Evolutionary conservation across 1,284 basidiomycete genomes (phyloP).

Genomic region (Marasmius fiardii): DNA sequence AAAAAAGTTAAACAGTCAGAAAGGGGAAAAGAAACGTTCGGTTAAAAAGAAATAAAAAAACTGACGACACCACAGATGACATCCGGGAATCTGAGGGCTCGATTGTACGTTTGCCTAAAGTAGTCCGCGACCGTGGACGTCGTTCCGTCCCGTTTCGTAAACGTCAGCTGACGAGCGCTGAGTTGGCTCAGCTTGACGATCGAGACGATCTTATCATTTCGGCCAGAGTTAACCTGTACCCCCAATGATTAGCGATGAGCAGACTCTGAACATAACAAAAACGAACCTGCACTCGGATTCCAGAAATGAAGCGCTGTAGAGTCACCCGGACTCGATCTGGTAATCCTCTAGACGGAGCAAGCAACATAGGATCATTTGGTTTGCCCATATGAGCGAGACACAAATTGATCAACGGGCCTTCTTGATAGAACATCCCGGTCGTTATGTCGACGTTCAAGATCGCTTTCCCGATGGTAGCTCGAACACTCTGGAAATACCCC

Average conservation of each 20-base stretch:
- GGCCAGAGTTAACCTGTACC: not conserved
- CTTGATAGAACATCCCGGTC: constrained; percentile 72
- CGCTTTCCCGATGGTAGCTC: constrained; percentile 65
- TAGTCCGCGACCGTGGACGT: constrained; percentile 45
- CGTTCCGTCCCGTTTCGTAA: constrained; percentile 38
- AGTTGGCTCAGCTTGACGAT: constrained; percentile 40
- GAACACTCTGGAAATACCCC: constrained; percentile 74
- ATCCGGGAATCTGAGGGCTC: constrained; percentile 35
- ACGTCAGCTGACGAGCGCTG: constrained; percentile 33
- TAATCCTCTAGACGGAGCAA: constrained; percentile 33
- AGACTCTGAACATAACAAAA: not conserved
- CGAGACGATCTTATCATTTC: constrained; percentile 21
- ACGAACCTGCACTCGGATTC: constrained; percentile 29
- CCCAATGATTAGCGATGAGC: not conserved
- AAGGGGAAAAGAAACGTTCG: too few relatives aligned
- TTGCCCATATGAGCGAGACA: constrained; percentile 19
- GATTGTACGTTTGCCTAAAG: constrained; percentile 37
- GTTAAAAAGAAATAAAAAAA: not conserved
- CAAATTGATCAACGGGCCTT: constrained; percentile 23
- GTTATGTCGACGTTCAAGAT: constrained; percentile 77
- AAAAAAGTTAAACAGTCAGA: too few relatives aligned
- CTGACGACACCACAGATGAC: constrained; percentile 47
- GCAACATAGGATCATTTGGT: constrained; percentile 28
- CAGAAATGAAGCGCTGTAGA: constrained; percentile 45
- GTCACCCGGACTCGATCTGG: constrained; percentile 43